Evolutionary conservation across 192 early-diverging fungal species (phyloP).

Genomic region (Ambispora gerdemannii): DNA sequence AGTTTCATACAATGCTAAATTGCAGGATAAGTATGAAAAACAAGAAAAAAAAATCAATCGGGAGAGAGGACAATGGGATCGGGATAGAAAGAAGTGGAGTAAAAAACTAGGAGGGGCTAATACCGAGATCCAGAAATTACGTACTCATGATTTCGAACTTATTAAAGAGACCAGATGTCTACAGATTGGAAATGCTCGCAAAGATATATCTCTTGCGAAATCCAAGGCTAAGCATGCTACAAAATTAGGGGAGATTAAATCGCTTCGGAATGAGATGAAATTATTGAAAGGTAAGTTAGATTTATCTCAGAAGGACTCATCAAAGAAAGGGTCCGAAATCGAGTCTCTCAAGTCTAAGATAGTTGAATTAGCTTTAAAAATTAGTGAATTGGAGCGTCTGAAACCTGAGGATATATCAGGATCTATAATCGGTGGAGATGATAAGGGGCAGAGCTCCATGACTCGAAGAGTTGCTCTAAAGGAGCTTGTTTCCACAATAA

Average conservation of each 20-base stretch:
- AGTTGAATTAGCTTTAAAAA: not conserved
- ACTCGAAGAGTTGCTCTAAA: too few relatives aligned
- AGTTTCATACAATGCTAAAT: not conserved
- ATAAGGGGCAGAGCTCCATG: too few relatives aligned
- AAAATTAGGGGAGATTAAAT: too few relatives aligned
- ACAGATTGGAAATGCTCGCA: slow-evolving; percentile 4
- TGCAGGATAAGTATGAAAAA: slow-evolving; percentile 14
- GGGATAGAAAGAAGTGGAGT: slow-evolving; percentile 8
- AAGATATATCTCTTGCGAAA: slow-evolving; percentile 3
- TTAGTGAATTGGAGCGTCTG: not conserved
- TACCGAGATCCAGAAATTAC: not conserved
- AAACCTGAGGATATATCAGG: too few relatives aligned
- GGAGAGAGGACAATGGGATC: not conserved
- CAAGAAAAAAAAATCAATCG: slow-evolving; percentile 3
- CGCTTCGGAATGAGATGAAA: not conserved
- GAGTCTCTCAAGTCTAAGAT: not conserved
- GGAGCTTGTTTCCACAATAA: too few relatives aligned
- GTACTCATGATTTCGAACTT: not conserved
- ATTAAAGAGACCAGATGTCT: not conserved
- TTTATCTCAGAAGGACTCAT: slow-evolving; percentile 5
- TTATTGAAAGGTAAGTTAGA: slow-evolving; percentile 9
- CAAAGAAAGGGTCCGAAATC: not conserved
- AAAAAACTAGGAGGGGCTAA: not conserved
- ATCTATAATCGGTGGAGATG: not conserved
- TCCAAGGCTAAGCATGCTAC: slow-evolving; percentile 8